Percentiles rank a stretch among this genome's conserved stretches.
Evolutionary conservation across 1,139 yeast genomes (phyloP).

Genomic region (Geotrichum carabidarum): DNA sequence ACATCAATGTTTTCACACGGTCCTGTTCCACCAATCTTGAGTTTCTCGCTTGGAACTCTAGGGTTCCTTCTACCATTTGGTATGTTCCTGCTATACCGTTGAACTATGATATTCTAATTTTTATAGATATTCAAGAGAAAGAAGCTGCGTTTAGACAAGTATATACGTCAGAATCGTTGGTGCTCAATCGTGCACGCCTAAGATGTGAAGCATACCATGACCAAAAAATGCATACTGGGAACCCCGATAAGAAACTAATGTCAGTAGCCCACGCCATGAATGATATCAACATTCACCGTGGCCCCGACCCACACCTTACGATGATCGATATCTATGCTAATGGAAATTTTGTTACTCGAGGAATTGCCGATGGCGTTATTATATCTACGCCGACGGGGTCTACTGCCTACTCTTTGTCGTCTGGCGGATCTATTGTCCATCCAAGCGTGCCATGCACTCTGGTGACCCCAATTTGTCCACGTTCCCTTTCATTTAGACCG

Average conservation of each 20-base stretch:
- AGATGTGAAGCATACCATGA: constrained; percentile 52
- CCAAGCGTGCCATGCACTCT: constrained; percentile 80
- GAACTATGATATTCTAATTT: neutral
- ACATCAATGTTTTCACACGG: constrained; percentile 51
- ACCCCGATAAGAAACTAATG: constrained; percentile 10
- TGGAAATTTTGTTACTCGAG: constrained; percentile 75
- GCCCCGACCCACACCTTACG: constrained; percentile 80
- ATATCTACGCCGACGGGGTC: constrained; percentile 92
- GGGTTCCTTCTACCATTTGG: constrained; percentile 83
- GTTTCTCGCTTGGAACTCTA: constrained; percentile 85
- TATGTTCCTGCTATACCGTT: neutral
- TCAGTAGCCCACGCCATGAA: constrained; percentile 67
- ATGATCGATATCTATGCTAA: constrained; percentile 77
- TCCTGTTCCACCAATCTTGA: constrained; percentile 79
- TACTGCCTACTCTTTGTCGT: constrained; percentile 82
- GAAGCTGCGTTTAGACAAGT: constrained; percentile 60
- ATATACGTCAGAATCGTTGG: constrained; percentile 61
- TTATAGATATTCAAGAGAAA: constrained; percentile 53
- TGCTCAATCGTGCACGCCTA: constrained; percentile 68
- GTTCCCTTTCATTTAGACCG: constrained; percentile 84
- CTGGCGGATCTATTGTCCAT: constrained; percentile 91
- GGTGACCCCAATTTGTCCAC: constrained; percentile 89
- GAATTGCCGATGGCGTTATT: constrained; percentile 86
- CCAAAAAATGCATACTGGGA: constrained; percentile 13
- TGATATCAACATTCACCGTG: constrained; percentile 83